Evolutionary conservation across 2,329 filamentous ascomycete species (phyloP).

Genomic region (Bisporella sp.): DNA sequence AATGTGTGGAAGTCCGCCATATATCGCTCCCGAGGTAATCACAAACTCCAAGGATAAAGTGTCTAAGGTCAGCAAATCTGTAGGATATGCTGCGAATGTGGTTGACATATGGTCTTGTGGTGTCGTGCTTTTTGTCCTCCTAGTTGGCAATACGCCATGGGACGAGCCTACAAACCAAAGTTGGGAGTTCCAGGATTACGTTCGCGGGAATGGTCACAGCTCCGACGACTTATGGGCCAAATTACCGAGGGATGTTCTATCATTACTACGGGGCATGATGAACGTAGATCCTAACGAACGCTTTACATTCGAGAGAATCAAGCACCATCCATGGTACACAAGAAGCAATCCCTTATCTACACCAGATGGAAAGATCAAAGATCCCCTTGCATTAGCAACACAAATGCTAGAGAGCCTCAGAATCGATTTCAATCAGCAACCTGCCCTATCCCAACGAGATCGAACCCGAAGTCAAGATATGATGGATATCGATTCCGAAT

Average conservation of each 20-base stretch:
- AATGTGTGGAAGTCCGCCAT: conserved; percentile 91
- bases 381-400: conserved; percentile 82
- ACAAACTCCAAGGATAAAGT: conserved; percentile 37
- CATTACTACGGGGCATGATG: conserved; percentile 89
- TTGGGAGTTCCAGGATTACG: conserved; percentile 88
- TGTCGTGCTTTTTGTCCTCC: conserved; percentile 91
- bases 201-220: conserved; percentile 70
- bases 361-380: conserved; percentile 64
- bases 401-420: conserved; percentile 87
- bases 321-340: conserved; percentile 92
- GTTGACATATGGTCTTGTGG: conserved; percentile 97
- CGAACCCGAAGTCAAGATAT: conserved; percentile 35
- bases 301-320: conserved; percentile 81
- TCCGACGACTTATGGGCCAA: conserved; percentile 80
- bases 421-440: conserved; percentile 75
- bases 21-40: conserved; percentile 91
- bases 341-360: conserved; percentile 71
- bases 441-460: conserved; percentile 32
- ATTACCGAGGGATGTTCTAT: conserved; percentile 67
- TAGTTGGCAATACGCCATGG: conserved; percentile 97
- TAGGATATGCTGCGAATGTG: conserved; percentile 68
- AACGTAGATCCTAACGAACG: conserved; percentile 66
- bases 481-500: conserved; percentile 62
- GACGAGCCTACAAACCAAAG: conserved; percentile 81
- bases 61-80: conserved; percentile 41